Evolutionary conservation across 108 stramenopile species (phyloP), one percentile per base, ranked within the genome.

Genomic region (Pinguiococcus pyrenoidosus): DNA sequence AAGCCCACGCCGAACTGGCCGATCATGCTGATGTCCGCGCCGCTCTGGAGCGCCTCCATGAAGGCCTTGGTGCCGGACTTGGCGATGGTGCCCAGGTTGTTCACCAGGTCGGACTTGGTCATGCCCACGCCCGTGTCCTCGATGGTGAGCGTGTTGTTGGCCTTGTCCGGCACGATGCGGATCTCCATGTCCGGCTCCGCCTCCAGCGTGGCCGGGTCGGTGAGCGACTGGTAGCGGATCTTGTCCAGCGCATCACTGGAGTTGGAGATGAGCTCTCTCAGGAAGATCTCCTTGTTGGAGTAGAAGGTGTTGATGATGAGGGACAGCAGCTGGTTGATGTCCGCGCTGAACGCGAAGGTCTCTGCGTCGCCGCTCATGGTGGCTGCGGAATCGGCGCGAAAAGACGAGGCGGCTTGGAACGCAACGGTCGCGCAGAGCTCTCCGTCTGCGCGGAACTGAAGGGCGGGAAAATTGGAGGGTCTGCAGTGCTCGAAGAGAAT

Each of bases 1-100:
- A 99, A 99, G 59, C 98, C 98, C 30, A 99, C 98, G 53, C 98
- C 98, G 76, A 99, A 99, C 72, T 99, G 98, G 34, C 98, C 98
- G 72, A 99, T 99, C 94, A 96, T 96, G 68, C 82, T 84, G 63
- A 99, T 99, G 49, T 99, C 97, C 13, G 97, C 97, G 25, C 97
- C 97, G 50, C 92, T 94, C 32, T 80, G 69, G 29, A 99, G 78
- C 17, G 94, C 97, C 82, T 99, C 97, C 97, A 99, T 99, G 73
- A 99, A 99, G 16, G 87, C 86, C 84, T 96, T 99, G 67, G 97
- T 99, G 45, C 97, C 97, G 7, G 93, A 95, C 80, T 96, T 96
- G 78, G 97, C 97, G 66, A 99, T 96, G 64, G 97, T 99, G 23
- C 97, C 97, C 33, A 99, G 82, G 63, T 96, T 96, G 82, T 96